phyloP scores from a whole-genome alignment of 257 asterid species.

The Parsonsia alboflavescens region DNA sequence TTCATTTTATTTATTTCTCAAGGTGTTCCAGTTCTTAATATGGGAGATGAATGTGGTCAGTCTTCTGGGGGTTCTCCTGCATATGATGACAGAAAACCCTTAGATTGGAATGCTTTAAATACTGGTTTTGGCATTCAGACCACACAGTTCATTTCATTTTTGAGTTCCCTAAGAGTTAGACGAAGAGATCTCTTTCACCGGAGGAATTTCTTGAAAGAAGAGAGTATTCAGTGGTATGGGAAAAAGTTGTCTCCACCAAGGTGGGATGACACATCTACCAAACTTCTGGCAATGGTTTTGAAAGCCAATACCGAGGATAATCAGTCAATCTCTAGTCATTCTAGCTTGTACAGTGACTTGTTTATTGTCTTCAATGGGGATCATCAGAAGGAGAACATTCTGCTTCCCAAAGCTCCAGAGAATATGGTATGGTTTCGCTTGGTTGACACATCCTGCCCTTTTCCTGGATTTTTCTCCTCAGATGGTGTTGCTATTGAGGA shows the following conservation, averaged over 20 bases:
- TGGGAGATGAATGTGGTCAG: slow-evolving; percentile 96
- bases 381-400: slow-evolving; percentile 38
- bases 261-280: slow-evolving; percentile 69
- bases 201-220: slow-evolving; percentile 51
- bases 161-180: slow-evolving; percentile 55
- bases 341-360: slow-evolving; percentile 37
- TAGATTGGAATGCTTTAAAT: slow-evolving; percentile 60
- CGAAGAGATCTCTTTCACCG: slow-evolving; percentile 73
- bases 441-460: slow-evolving; percentile 77
- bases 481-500: slow-evolving; percentile 49
- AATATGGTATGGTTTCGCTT: slow-evolving; percentile 52
- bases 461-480: slow-evolving; percentile 55
- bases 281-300: slow-evolving; percentile 66
- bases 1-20: slow-evolving; percentile 65
- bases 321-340: neutral
- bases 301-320: slow-evolving; percentile 31
- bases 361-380: slow-evolving; percentile 68
- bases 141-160: slow-evolving; percentile 55
- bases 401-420: slow-evolving; percentile 48
- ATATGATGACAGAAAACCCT: slow-evolving; percentile 41
- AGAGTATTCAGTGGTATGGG: slow-evolving; percentile 71
- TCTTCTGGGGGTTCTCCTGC: slow-evolving; percentile 56
- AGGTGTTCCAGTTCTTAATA: slow-evolving; percentile 91
- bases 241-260: slow-evolving; percentile 43
- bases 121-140: slow-evolving; percentile 60